phyloP scores from a whole-genome alignment of 2,329 filamentous ascomycete species.

The Zasmidium angulare region DNA sequence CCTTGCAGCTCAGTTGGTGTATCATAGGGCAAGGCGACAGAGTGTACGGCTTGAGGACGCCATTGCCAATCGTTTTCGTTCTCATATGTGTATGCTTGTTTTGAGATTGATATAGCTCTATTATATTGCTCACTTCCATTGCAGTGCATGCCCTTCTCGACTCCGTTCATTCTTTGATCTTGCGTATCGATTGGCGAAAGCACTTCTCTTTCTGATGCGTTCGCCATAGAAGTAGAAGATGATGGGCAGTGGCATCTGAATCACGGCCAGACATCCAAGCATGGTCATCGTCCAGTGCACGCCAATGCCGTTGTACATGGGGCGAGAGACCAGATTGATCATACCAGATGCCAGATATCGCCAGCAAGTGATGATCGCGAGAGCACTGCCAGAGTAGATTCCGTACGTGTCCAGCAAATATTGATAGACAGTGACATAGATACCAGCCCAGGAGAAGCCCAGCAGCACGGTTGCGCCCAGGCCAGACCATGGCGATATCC shows the following conservation, averaged over 20 bases:
- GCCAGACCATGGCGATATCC: constrained; percentile 48
- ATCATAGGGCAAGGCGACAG: no score
- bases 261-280: constrained; percentile 36
- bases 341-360: constrained; percentile 39
- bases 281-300: constrained; percentile 46
- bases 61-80: no score
- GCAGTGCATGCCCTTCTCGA: constrained; percentile 2
- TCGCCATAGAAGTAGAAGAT: constrained; percentile 26
- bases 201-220: constrained; percentile 23
- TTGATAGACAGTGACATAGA: constrained; percentile 42
- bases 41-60: no score
- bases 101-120: neutral
- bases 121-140: constrained; percentile 7
- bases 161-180: constrained; percentile 6
- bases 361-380: constrained; percentile 38
- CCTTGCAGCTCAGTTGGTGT: no score
- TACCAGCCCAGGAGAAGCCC: constrained; percentile 48
- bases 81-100: no score
- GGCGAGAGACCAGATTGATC: constrained; percentile 42
- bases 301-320: constrained; percentile 42
- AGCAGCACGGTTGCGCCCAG: constrained; percentile 46
- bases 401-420: constrained; percentile 44
- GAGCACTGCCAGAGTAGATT: constrained; percentile 42
- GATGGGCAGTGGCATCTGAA: constrained; percentile 24
- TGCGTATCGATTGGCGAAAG: constrained; percentile 35